Evolutionary conservation across 1,139 yeast genomes (phyloP).

Genomic region (Pichia sorboxylosa): DNA sequence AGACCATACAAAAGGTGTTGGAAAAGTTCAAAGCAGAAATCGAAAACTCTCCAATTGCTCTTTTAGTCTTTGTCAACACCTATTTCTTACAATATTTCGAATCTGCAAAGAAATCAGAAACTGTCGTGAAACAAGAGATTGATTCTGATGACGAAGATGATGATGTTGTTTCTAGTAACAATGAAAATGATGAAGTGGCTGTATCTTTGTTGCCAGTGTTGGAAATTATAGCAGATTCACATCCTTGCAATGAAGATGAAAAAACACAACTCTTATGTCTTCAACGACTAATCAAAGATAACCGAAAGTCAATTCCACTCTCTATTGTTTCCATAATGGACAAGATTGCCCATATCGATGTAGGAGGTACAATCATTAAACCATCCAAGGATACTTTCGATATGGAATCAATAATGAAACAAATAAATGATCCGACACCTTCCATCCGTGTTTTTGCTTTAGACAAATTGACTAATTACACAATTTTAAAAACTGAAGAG

Average conservation of each 20-base stretch:
- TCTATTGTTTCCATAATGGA: constrained; percentile 3
- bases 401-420: constrained; percentile 46
- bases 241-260: constrained; percentile 2
- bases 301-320: constrained; percentile 3
- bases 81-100: constrained; percentile 5
- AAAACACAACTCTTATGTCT: constrained; percentile 7
- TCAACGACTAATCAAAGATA: constrained; percentile 3
- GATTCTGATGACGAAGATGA: constrained; percentile 29
- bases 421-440: constrained; percentile 65
- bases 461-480: constrained; percentile 47
- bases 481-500: constrained; percentile 33
- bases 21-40: constrained; percentile 48
- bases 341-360: constrained; percentile 3
- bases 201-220: constrained; percentile 17
- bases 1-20: constrained; percentile 54
- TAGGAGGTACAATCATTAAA: neutral
- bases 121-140: neutral
- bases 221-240: constrained; percentile 5
- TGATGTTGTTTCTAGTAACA: constrained; percentile 26
- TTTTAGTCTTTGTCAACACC: constrained; percentile 8
- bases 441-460: constrained; percentile 87
- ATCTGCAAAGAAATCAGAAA: constrained; percentile 4
- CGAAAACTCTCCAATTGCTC: constrained; percentile 40
- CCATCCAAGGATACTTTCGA: constrained; percentile 1
- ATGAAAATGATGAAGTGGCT: constrained; percentile 15